Percentiles rank a stretch among this genome's conserved stretches.
Conservation (phyloP, 2,329 filamentous ascomycete genomes). For the Helotiales sp. region DNA sequence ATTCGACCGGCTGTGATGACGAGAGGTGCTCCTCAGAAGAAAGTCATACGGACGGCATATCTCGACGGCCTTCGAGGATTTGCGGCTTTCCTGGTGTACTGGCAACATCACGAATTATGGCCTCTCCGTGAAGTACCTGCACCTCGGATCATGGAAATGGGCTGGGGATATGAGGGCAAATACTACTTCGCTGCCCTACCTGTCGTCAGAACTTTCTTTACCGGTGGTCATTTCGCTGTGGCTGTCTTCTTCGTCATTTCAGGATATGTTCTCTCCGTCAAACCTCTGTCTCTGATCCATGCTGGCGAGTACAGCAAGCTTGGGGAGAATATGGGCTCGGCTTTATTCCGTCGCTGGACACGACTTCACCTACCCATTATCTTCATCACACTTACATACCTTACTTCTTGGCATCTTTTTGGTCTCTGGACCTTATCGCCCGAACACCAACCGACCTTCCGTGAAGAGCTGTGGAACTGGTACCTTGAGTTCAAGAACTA, state of each 20-base stretch:
- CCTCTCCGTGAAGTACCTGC: slow-evolving; percentile 39
- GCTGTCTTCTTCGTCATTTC: slow-evolving; percentile 56
- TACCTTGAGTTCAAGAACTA: slow-evolving; percentile 67
- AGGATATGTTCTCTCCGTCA: slow-evolving; percentile 52
- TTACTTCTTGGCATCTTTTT: slow-evolving; percentile 38
- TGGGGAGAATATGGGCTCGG: slow-evolving; percentile 49
- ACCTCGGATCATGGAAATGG: slow-evolving; percentile 34
- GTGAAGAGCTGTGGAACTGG: slow-evolving; percentile 37
- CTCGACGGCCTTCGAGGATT: slow-evolving; percentile 55
- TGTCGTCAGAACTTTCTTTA: slow-evolving; percentile 62
- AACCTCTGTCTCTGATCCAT: slow-evolving; percentile 49
- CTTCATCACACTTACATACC: slow-evolving; percentile 48
- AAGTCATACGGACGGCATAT: slow-evolving; percentile 46
- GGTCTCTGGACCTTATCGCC: slow-evolving; percentile 33
- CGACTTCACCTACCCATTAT: slow-evolving; percentile 52
- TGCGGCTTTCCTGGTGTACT: slow-evolving; percentile 53
- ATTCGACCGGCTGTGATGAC: slow-evolving; percentile 21
- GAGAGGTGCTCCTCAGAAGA: slow-evolving; percentile 15
- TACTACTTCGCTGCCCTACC: slow-evolving; percentile 55
- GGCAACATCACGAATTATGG: slow-evolving; percentile 49
- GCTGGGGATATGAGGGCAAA: slow-evolving; percentile 41
- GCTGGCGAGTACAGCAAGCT: slow-evolving; percentile 45
- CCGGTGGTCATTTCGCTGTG: slow-evolving; percentile 64
- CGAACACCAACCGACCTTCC: slow-evolving; percentile 28
- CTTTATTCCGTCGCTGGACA: slow-evolving; percentile 52